phyloP scores from a whole-genome alignment of 768 basidiomycete species.

The Tricholoma furcatifolium region DNA sequence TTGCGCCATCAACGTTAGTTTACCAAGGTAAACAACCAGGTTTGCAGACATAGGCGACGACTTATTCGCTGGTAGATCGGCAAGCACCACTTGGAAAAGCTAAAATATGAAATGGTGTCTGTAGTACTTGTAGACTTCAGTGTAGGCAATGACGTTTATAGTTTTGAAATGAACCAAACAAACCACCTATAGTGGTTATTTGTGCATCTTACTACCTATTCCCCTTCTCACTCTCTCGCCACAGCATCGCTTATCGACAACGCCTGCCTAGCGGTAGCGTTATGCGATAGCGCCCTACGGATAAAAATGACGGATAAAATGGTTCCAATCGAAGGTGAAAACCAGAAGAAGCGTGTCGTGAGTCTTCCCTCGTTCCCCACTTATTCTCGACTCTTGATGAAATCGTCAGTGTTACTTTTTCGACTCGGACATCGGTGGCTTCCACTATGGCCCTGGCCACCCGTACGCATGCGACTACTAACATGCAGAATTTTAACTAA shows the following conservation, averaged over 20 bases:
- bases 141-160: conserved; percentile 8
- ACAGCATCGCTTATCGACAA: not conserved
- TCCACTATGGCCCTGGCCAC: conserved; percentile 98
- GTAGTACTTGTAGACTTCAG: not conserved
- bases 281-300: conserved; percentile 10
- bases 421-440: conserved; percentile 98
- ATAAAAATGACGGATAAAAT: conserved; percentile 47
- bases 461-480: conserved; percentile 46
- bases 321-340: conserved; percentile 69
- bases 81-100: conserved; percentile 64
- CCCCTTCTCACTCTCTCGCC: not conserved
- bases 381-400: conserved; percentile 6
- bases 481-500: conserved; percentile 14
- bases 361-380: conserved; percentile 30
- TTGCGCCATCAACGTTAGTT: conserved; percentile 82
- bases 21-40: conserved; percentile 51
- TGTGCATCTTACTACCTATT: not conserved
- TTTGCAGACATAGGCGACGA: conserved; percentile 8
- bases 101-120: conserved; percentile 43
- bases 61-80: conserved; percentile 31
- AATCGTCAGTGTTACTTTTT: conserved; percentile 91
- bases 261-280: not conserved
- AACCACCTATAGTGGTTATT: conserved; percentile 4
- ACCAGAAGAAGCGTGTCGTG: conserved; percentile 85
- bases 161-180: conserved; percentile 8